Evolutionary conservation across 1,139 yeast species (phyloP), one percentile per base, ranked within the genome.

Genomic region (Debaryomyces sp.): DNA sequence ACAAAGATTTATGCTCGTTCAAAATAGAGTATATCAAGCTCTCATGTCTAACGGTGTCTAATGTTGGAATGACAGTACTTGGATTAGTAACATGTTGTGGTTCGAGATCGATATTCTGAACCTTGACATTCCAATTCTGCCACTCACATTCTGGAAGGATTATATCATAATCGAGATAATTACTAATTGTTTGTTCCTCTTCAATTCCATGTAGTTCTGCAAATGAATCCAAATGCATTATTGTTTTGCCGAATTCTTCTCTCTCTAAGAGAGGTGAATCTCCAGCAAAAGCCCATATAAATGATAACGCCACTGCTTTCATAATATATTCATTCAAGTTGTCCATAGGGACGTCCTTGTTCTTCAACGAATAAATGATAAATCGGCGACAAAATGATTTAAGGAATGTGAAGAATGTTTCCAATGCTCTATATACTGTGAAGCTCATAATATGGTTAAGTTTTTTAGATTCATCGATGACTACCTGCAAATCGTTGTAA

Each of bases 41-140:
- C 52, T 89, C 95, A 52, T 89, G 89, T 48, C 85, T 75, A 1
- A 78, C 63, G 0, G 97, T 92, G 55, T 91, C 98, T 2, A 81
- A 61, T 0, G 98, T 94, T 0, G 96, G 90, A 5, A 94, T 78
- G 1, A 92, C 82, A 0, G 84, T 68, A 54, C 82, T 85, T 0
- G 96, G 84, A 43, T 79, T 75, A 4, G 78, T 62, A 2, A 90
- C 81, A 41, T 85, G 81, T 43, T 84, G 84, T 0, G 91, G 80
- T 45, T 87, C 90, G 8, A 89, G 65, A 9, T 79, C 80, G 1
- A 71, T 57, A 0, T 59, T 54, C 0, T 78, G 77, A 2, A 88
- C 85, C n/a, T 60, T 58, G 0, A 62, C 52, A 1, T 67, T 55
- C 77, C 85, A 77, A 4, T 71, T 61, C 1, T 62, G 57, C 89